Base-by-base conservation (phyloP, 2,329 filamentous ascomycete genomes). In the Fusarium graminum region DNA sequence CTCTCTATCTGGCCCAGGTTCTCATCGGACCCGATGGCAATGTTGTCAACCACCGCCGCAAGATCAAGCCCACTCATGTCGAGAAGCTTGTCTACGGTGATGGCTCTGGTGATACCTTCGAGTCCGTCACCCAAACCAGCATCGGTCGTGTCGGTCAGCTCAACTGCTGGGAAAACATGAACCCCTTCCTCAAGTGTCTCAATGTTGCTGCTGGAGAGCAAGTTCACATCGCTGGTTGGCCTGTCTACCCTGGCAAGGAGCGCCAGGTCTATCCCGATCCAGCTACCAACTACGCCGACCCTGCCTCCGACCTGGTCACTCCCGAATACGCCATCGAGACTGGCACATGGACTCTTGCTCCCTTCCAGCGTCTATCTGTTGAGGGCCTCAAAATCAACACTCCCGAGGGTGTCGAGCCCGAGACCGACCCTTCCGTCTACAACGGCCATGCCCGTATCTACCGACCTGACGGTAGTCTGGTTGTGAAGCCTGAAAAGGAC, bases 101-200 rank as follows among this genome's bases (percentile, higher is more conserved):
- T 47, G 85, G 84, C 4, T 80, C 84, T 2, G 86, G 83, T 4
- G 83, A 87, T 36, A 84, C 85, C n/a, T 82, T 85, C 43, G 59
- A 64, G 51, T 62, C 69, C 0, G 85, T 87, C 0, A 79, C 81
- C 7, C 78, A 83, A 39, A 81, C 82, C 2, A 77, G 79, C 1
- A 82, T 85, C 46, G 85, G 83, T 4, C 81, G 81, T 5, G 78
- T 87, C 7, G 85, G 85, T 0, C 81, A 81, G 6, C 75, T 87
- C 26, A 85, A 85, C 66, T 86, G 84, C 74, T 87, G 83, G 83
- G 83, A 86, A 68, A 83, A 88, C 61, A 82, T 73, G 71, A 73
- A 73, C 46, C 71, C 69, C 1, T 72, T 74, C 47, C 70, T 73
- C 45, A 72, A 72, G 52, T 60, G 65, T 5, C 70, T 75, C 34